Conservation (phyloP, 768 basidiomycete species). For the Agrocybe chaxingu region DNA sequence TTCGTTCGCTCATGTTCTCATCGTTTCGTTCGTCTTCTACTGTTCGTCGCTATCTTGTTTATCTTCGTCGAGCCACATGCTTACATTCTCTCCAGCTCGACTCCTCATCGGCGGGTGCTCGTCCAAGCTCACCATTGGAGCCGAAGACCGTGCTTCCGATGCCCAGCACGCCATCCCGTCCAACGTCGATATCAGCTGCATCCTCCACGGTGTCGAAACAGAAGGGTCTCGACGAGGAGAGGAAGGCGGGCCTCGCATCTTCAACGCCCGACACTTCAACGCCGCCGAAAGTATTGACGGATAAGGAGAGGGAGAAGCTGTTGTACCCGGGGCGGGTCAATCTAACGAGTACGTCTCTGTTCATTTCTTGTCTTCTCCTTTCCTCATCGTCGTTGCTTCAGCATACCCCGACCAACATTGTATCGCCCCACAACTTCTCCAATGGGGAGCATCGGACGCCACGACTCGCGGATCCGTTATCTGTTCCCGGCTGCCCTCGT, state of each 20-base stretch:
- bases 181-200: conserved; percentile 11
- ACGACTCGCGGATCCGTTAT: conserved; percentile 79
- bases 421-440: conserved; percentile 72
- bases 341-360: conserved; percentile 63
- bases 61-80: neutral
- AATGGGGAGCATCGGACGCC: conserved; percentile 76
- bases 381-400: conserved; percentile 24
- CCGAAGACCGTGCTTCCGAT: conserved; percentile 25
- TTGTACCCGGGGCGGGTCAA: conserved; percentile 83
- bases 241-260: conserved; percentile 13
- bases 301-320: conserved; percentile 68
- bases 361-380: conserved; percentile 7
- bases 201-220: conserved; percentile 1
- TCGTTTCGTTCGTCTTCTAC: neutral
- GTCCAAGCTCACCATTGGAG: conserved; percentile 22
- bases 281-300: conserved; percentile 22
- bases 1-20: conserved; percentile 20
- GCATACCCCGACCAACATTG: conserved; percentile 93
- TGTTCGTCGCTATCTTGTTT: neutral
- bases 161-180: conserved; percentile 20
- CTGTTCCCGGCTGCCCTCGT: conserved; percentile 78
- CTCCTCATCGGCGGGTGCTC: conserved; percentile 28
- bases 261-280: conserved; percentile 6
- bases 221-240: conserved; percentile 1
- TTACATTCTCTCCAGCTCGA: conserved; percentile 43